Conservation (phyloP, 1,284 basidiomycete species). For the Inonotus obliquus region DNA sequence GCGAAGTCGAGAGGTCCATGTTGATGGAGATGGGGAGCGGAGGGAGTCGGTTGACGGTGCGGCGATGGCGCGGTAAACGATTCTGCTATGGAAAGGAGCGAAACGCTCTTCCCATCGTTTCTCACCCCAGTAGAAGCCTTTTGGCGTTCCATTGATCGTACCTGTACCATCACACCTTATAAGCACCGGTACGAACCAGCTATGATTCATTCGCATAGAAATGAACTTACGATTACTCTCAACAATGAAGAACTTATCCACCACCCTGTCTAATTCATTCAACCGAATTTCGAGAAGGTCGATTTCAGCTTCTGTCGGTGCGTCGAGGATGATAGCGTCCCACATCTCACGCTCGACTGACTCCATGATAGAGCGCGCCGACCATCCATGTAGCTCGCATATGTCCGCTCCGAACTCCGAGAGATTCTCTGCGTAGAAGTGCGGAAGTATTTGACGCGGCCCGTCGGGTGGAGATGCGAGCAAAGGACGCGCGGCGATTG, state of each 20-base stretch:
- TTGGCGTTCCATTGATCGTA: conserved; percentile 30
- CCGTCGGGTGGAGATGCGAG: conserved; percentile 29
- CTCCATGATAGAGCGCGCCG: not conserved
- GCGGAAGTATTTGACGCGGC: conserved; percentile 23
- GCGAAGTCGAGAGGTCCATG: conserved; percentile 16
- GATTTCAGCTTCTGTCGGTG: conserved; percentile 28
- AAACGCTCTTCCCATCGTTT: conserved; percentile 22
- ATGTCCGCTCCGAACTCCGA: not conserved
- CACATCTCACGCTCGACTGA: conserved; percentile 22
- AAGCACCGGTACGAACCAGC: not conserved
- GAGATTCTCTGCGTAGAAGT: conserved; percentile 26
- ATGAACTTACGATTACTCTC: conserved; percentile 31
- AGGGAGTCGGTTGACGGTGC: conserved; percentile 18
- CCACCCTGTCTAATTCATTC: conserved; percentile 33
- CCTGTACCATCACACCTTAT: not conserved
- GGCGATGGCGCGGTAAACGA: conserved; percentile 23
- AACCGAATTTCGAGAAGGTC: conserved; percentile 40
- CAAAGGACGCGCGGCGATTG: conserved; percentile 58
- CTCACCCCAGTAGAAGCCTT: conserved; percentile 26
- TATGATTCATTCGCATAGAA: not conserved
- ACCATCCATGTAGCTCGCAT: conserved; percentile 31
- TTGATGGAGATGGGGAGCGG: conserved; percentile 19
- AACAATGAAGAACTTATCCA: conserved; percentile 35
- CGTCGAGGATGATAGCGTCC: conserved; percentile 32
- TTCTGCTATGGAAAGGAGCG: conserved; percentile 23